Evolutionary conservation across 1,284 basidiomycete species (phyloP).

Genomic region (Meira miltonrushii): DNA sequence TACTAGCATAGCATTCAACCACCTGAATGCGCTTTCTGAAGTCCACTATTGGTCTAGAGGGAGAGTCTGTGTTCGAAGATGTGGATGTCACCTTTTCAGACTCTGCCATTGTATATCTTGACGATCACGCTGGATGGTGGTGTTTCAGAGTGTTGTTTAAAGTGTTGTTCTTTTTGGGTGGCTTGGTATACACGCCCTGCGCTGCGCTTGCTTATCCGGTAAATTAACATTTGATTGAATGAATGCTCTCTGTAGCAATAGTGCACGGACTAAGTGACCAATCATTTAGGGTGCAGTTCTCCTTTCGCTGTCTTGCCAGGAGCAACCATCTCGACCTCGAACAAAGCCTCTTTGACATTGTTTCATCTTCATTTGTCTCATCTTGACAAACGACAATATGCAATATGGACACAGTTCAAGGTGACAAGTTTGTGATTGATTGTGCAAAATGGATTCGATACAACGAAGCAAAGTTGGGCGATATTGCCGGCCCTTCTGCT

Average conservation of each 20-base stretch:
- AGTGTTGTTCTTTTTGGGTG: too few species aligned
- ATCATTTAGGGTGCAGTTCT: constrained; percentile 84
- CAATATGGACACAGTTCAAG: constrained; percentile 30
- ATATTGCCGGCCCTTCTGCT: constrained; percentile 6
- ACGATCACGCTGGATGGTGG: too few species aligned
- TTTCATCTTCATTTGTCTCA: background rate
- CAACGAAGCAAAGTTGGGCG: constrained; percentile 35
- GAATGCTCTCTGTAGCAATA: too few species aligned
- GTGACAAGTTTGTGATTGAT: constrained; percentile 33
- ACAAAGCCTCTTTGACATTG: background rate
- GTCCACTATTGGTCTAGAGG: too few species aligned
- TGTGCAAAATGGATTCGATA: constrained; percentile 35
- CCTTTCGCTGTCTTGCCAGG: constrained; percentile 60
- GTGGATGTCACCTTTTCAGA: too few species aligned
- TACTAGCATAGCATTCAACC: too few species aligned
- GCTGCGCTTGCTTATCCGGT: background rate
- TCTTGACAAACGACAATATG: background rate
- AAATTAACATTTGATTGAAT: background rate
- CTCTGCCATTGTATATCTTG: too few species aligned
- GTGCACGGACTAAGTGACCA: constrained; percentile 67
- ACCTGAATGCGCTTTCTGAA: too few species aligned
- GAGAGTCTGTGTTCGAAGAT: too few species aligned
- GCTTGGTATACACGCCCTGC: too few species aligned
- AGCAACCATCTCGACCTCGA: background rate
- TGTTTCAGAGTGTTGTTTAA: too few species aligned